A percentile compares a stretch with the other conserved stretches of the same genome.
phyloP scores from a whole-genome alignment of 305 asterid genomes.

The Fraxinus nigra region DNA sequence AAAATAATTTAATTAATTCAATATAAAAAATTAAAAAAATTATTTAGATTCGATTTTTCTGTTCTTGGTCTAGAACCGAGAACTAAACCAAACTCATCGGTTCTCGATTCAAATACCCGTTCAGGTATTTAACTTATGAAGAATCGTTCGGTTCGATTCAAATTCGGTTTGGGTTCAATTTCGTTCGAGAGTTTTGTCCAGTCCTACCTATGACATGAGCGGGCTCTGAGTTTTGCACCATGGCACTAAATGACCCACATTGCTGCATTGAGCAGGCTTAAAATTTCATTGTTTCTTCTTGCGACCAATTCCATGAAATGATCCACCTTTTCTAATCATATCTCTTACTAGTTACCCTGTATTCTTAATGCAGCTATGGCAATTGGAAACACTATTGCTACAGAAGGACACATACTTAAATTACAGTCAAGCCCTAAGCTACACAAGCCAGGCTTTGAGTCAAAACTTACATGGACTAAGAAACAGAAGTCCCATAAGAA shows the following conservation, averaged over 20 bases:
- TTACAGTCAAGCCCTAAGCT: slow-evolving; percentile 65
- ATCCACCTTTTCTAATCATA: slow-evolving; percentile 29
- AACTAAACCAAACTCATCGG: no score
- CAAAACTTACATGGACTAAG: slow-evolving; percentile 71
- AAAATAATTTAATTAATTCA: no score
- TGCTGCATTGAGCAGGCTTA: neutral
- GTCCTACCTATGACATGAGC: neutral
- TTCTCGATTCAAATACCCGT: no score
- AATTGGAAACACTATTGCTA: slow-evolving; percentile 67
- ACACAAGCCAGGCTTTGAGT: slow-evolving; percentile 87
- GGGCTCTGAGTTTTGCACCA: neutral
- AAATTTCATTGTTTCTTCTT: neutral
- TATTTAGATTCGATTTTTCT: no score
- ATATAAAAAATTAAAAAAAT: no score
- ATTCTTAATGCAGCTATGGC: slow-evolving; percentile 62
- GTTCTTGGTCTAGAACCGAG: no score
- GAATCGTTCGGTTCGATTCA: no score
- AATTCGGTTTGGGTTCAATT: no score
- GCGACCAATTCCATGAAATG: neutral
- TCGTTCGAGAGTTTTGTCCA: no score
- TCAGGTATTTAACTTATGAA: no score
- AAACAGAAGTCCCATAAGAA: slow-evolving; percentile 47
- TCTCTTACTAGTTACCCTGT: slow-evolving; percentile 30
- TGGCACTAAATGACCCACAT: neutral
- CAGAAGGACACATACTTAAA: slow-evolving; percentile 65